Base-by-base conservation (phyloP, 2,329 filamentous ascomycete species). In the Bisporella sp. region DNA sequence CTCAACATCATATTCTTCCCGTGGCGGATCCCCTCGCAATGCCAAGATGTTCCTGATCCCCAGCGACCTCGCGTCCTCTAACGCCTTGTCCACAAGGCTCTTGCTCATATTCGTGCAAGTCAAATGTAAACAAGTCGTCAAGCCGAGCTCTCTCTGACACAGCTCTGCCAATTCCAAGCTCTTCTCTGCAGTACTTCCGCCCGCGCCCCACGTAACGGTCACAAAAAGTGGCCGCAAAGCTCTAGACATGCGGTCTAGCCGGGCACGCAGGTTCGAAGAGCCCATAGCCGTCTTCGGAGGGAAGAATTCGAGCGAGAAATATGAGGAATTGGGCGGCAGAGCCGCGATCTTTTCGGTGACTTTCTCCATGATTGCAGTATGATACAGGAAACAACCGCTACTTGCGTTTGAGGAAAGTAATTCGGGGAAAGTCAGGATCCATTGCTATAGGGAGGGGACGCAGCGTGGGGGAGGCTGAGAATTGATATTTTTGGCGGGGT, bases 271-370 rank as follows among this genome's bases (percentile, higher is more conserved):
- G 69, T 99, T 99, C 56, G 89, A 85, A 63, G 93, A 95, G 58
- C 93, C 93, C 84, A 95, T 96, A 54, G 85, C 78, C 44, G 93
- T 99, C 75, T 97, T 99, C 56, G 93, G 93, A 59, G 93, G 93
- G 73, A 99, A 99, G 81, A 99, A 99, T 73, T 99, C 93, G 70
- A 97, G 85, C 45, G 93, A 97, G 72, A 96, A 95, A 75, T 93
- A 97, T 67, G 80, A 83, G 58, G 81, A 80, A 69, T 88, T 82
- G 57, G 85, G 79, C 68, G 89, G 87, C 73, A 99, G 73, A 54
- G 89, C 88, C 71, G 88, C 87, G 66, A 97, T 92, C 77, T 96
- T 96, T 76, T 95, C 87, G 56, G 89, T 95, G 66, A 96, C 91
- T 72, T 88, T 93, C 73, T 90, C 85, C 62, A 65, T 66, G 11